These are phyloP conservation scores for Apostasia shenzhenica DNA, from an alignment of 106 monocot genomes.

Conservation along the genomic window DNA sequence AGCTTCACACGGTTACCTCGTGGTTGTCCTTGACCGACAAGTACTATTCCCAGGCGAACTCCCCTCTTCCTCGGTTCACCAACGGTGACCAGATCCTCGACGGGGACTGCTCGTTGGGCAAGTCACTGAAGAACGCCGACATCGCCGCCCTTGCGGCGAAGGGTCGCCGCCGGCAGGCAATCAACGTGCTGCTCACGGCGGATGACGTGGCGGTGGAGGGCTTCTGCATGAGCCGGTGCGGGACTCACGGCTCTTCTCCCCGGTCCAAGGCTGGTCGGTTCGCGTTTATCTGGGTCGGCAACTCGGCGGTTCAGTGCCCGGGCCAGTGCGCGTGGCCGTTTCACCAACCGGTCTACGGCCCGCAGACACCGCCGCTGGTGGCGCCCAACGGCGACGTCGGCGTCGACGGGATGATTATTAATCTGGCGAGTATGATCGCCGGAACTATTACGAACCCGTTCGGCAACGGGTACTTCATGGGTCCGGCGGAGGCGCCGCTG, in stretches of 20 bases:
- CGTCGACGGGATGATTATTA: constrained; percentile 44
- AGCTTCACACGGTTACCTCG: constrained; percentile 31
- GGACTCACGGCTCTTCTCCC: constrained; percentile 16
- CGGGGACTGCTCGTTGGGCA: constrained; percentile 28
- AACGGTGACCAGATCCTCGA: constrained; percentile 43
- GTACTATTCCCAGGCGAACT: constrained; percentile 24
- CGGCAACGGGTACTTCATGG: constrained; percentile 45
- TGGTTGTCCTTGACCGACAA: constrained; percentile 56
- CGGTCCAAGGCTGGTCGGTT: constrained; percentile 12
- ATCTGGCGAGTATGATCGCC: constrained; percentile 45
- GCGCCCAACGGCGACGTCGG: constrained; percentile 51
- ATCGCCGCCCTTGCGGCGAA: constrained; percentile 25
- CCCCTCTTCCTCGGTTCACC: constrained; percentile 12
- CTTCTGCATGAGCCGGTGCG: constrained; percentile 58
- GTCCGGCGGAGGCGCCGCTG: constrained; percentile 29
- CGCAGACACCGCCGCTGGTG: constrained; percentile 38
- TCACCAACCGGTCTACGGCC: constrained; percentile 48
- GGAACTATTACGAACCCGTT: constrained; percentile 43
- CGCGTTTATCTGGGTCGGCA: constrained; percentile 41
- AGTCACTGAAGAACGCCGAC: constrained; percentile 22
- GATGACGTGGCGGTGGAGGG: constrained; percentile 49
- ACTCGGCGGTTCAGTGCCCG: constrained; percentile 44
- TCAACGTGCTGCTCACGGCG: constrained; percentile 39
- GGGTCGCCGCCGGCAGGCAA: constrained; percentile 13
- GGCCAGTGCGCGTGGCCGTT: constrained; percentile 66